Percentiles rank a stretch among this genome's conserved stretches.
Evolutionary conservation across 2,329 filamentous ascomycete species (phyloP).

Genomic region (Podosphaera xanthii): DNA sequence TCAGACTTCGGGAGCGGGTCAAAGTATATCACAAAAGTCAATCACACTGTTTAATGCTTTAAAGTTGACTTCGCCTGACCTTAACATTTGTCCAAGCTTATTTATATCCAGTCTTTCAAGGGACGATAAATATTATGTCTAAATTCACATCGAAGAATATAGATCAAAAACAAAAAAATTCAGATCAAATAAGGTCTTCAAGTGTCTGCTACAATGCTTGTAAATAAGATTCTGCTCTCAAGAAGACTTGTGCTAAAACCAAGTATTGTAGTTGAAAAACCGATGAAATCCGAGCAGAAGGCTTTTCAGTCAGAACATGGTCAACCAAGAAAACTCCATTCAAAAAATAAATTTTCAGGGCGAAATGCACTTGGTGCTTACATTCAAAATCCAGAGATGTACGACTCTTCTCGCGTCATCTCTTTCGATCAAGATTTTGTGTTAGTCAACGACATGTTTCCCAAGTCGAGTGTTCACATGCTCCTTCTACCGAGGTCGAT

Average conservation of each 20-base stretch:
- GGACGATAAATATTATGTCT: too few species aligned
- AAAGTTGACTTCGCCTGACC: too few species aligned
- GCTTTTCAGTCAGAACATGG: constrained; percentile 2
- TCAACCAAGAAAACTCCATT: constrained; percentile 4
- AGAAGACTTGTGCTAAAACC: neutral
- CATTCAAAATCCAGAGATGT: constrained; percentile 36
- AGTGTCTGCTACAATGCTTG: neutral
- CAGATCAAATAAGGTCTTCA: neutral
- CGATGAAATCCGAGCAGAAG: constrained; percentile 21
- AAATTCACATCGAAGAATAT: too few species aligned
- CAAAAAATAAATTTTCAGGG: constrained; percentile 17
- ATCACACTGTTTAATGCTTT: too few species aligned
- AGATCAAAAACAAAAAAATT: too few species aligned
- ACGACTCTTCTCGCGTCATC: constrained; percentile 35
- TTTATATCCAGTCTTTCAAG: too few species aligned
- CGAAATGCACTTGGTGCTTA: constrained; percentile 45
- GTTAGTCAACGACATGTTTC: constrained; percentile 61
- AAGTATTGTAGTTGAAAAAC: constrained; percentile 23
- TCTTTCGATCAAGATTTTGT: constrained; percentile 48
- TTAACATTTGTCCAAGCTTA: too few species aligned
- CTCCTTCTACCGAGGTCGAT: constrained; percentile 64
- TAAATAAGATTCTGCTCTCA: neutral
- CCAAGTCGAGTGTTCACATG: constrained; percentile 66
- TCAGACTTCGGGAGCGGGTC: too few species aligned
- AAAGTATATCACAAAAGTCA: too few species aligned